A percentile compares a stretch with the other conserved stretches of the same genome.
phyloP scores from a whole-genome alignment of 192 early-diverging fungal genomes.

The Backusella tarrabulga region DNA sequence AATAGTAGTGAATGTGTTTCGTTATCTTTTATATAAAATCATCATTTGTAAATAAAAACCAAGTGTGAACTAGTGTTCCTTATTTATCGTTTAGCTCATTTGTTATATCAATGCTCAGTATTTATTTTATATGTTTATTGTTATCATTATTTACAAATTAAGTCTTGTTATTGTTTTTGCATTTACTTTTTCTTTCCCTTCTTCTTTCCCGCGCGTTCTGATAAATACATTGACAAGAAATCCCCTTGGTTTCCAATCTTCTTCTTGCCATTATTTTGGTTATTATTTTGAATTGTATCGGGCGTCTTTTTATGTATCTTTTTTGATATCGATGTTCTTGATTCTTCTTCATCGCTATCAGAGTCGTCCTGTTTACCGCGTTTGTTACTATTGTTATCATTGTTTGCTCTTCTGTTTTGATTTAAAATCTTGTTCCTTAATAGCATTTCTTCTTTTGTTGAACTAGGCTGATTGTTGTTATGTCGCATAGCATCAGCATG shows the following conservation, averaged over 20 bases:
- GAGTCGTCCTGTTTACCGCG: slow-evolving; percentile 8
- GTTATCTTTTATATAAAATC: neutral
- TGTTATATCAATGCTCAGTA: neutral
- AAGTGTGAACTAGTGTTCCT: neutral
- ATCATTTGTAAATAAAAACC: slow-evolving; percentile 1
- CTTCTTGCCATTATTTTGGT: slow-evolving; percentile 18
- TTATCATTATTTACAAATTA: neutral
- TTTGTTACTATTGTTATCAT: slow-evolving; percentile 3
- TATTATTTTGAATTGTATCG: slow-evolving; percentile 27
- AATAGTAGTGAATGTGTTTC: neutral
- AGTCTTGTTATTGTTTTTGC: neutral
- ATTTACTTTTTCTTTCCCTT: slow-evolving; percentile 29
- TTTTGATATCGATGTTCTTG: slow-evolving; percentile 28
- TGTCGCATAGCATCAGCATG: slow-evolving; percentile 51
- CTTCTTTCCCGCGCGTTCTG: slow-evolving; percentile 44
- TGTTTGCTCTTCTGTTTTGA: slow-evolving; percentile 34
- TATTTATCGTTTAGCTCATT: too few species aligned
- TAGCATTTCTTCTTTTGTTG: slow-evolving; percentile 34
- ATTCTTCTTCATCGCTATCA: slow-evolving; percentile 42
- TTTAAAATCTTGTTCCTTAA: slow-evolving; percentile 41
- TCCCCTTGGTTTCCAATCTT: slow-evolving; percentile 41
- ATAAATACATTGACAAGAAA: slow-evolving; percentile 50
- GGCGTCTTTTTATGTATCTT: slow-evolving; percentile 32
- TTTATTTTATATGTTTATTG: neutral
- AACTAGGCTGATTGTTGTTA: slow-evolving; percentile 17